Conservation (phyloP, 139 green algal genomes). For the Auxenochlorella pyrenoidosa region DNA sequence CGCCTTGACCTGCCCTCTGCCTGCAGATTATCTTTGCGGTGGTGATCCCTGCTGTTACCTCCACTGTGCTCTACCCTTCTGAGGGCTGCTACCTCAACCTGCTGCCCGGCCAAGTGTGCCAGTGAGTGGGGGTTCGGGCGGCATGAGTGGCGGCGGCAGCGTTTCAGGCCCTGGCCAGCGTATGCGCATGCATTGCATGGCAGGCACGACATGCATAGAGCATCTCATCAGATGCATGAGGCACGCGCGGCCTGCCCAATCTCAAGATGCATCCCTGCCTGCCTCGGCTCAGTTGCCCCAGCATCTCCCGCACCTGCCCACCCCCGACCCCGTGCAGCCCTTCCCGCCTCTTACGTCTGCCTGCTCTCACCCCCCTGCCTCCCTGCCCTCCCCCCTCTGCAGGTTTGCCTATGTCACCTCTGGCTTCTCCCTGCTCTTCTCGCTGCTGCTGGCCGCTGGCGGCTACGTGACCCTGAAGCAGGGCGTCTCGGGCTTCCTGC, state of each 20-base stretch:
- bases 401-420: conserved; percentile 26
- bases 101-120: conserved; percentile 1
- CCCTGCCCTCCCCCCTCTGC: background rate
- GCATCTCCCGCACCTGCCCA: too few species aligned
- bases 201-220: too few species aligned
- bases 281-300: too few species aligned
- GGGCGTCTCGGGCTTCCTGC: background rate
- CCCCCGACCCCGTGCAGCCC: too few species aligned
- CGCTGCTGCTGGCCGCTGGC: background rate
- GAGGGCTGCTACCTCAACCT: conserved; percentile 31
- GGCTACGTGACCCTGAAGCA: background rate
- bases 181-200: too few species aligned
- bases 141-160: too few species aligned
- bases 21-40: conserved; percentile 13
- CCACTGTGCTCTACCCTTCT: background rate
- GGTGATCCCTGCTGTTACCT: background rate
- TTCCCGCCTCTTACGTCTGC: too few species aligned
- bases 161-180: too few species aligned
- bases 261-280: too few species aligned
- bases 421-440: conserved; percentile 15
- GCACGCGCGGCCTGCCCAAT: too few species aligned
- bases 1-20: too few species aligned
- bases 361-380: background rate
- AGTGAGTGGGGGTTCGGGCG: background rate
- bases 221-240: too few species aligned